These are phyloP conservation scores for Termitomyces sp. DNA, from an alignment of 768 basidiomycete genomes.

Conservation along the genomic window DNA sequence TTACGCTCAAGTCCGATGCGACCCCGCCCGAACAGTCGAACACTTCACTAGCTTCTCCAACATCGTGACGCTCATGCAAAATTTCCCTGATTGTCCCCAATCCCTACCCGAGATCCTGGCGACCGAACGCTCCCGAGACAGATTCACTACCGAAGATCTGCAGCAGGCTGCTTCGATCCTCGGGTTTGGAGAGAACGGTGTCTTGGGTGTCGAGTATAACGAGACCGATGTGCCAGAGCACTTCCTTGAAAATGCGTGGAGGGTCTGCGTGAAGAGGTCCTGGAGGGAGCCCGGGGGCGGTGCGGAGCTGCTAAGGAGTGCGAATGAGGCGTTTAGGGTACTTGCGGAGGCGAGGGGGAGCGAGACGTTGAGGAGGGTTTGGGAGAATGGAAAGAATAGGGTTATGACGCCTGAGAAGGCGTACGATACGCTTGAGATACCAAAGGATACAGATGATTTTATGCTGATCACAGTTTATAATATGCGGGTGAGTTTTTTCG, in stretches of 20 bases:
- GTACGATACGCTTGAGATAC: conserved; percentile 66
- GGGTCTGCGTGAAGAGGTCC: conserved; percentile 44
- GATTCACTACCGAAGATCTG: conserved; percentile 59
- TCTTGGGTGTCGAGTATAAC: conserved; percentile 64
- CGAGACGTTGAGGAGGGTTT: conserved; percentile 36
- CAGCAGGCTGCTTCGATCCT: conserved; percentile 41
- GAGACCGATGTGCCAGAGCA: conserved; percentile 55
- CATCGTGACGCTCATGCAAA: conserved; percentile 45
- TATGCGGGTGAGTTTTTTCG: conserved; percentile 51
- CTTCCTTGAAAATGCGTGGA: conserved; percentile 71
- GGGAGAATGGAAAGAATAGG: conserved; percentile 48
- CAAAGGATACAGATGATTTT: conserved; percentile 62
- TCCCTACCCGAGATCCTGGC: conserved; percentile 53
- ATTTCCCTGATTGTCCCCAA: conserved; percentile 37
- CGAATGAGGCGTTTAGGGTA: conserved; percentile 65
- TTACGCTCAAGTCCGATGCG: conserved; percentile 75
- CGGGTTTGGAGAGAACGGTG: conserved; percentile 60
- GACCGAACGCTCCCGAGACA: conserved; percentile 56
- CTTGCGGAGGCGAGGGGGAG: conserved; percentile 63
- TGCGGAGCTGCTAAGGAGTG: conserved; percentile 39
- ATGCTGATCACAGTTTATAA: conserved; percentile 69
- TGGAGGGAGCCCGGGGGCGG: conserved; percentile 51
- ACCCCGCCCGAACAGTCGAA: conserved; percentile 53
- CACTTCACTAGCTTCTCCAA: conserved; percentile 59
- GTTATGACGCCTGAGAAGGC: conserved; percentile 68